phyloP scores from a whole-genome alignment of 225 moss, liverwort and hornwort species.

The Takakia lepidozioides region DNA sequence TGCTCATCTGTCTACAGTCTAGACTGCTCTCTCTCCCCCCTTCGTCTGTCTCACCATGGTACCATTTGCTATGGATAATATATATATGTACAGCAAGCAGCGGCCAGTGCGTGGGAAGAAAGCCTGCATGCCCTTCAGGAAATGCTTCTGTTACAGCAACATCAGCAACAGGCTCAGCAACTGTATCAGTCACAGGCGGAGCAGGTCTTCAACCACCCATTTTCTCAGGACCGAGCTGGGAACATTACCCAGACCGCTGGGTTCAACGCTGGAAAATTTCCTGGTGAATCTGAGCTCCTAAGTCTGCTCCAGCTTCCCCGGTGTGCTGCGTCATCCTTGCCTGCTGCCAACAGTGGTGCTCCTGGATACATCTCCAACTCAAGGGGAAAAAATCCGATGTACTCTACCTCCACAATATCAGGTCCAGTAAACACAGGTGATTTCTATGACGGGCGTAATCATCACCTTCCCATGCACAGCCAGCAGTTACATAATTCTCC shows the following conservation, averaged over 20 bases:
- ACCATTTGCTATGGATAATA: no score
- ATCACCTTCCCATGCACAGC: constrained; percentile 10
- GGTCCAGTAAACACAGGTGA: constrained; percentile 44
- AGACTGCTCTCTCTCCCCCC: no score
- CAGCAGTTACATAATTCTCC: constrained; percentile 13
- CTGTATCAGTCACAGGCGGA: constrained; percentile 41
- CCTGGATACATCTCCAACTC: constrained; percentile 9
- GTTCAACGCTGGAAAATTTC: constrained; percentile 6
- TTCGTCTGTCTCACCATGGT: no score
- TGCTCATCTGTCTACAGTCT: no score
- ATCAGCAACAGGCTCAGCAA: constrained; percentile 43
- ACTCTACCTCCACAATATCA: constrained; percentile 24
- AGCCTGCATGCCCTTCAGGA: constrained; percentile 80
- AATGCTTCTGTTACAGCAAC: constrained; percentile 68
- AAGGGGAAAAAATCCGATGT: constrained; percentile 44
- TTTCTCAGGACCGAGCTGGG: constrained; percentile 17
- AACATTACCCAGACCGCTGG: constrained; percentile 4
- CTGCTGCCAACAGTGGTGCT: constrained; percentile 16
- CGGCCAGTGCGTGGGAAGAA: constrained; percentile 72
- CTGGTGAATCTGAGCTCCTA: constrained; percentile 62
- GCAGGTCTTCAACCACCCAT: constrained; percentile 34
- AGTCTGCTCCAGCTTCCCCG: constrained; percentile 61
- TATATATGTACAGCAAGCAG: constrained; percentile 6
- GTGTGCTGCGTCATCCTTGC: constrained; percentile 20
- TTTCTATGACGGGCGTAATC: constrained; percentile 29